Evolutionary conservation across 805 yeast species (phyloP).

Genomic region (Myxozyma neotropica): DNA sequence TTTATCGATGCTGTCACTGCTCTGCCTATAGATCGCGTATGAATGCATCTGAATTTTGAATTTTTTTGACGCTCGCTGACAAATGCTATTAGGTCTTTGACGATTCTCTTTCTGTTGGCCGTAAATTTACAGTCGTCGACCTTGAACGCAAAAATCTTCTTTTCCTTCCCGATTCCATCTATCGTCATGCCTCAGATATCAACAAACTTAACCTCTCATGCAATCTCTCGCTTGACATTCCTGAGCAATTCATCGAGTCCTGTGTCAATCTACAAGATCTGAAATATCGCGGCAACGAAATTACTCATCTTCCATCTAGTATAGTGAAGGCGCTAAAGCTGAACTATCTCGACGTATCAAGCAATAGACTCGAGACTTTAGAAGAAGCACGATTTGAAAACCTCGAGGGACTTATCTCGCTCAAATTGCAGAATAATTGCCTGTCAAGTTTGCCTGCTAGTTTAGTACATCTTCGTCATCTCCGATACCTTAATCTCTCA

Average conservation of each 20-base stretch:
- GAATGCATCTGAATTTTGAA: background rate
- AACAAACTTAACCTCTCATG: constrained; percentile 79
- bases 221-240: constrained; percentile 82
- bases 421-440: constrained; percentile 51
- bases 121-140: constrained; percentile 72
- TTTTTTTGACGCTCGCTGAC: background rate
- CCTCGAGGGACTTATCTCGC: constrained; percentile 57
- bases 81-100: background rate
- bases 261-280: constrained; percentile 56
- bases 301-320: constrained; percentile 72
- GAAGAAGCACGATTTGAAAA: constrained; percentile 57
- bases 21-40: constrained; percentile 16
- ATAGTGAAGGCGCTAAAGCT: constrained; percentile 70
- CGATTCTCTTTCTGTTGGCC: background rate
- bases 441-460: constrained; percentile 50
- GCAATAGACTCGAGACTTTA: constrained; percentile 62
- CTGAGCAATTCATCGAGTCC: constrained; percentile 80
- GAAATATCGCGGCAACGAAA: constrained; percentile 55
- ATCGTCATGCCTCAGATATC: constrained; percentile 77
- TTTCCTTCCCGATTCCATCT: constrained; percentile 81
- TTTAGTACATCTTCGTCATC: constrained; percentile 48
- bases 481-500: constrained; percentile 69
- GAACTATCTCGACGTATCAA: constrained; percentile 69
- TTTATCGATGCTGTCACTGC: constrained; percentile 42
- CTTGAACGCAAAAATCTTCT: constrained; percentile 73